Conservation (phyloP, 176 grass and related monocot species). For the Zoysia japonica region DNA sequence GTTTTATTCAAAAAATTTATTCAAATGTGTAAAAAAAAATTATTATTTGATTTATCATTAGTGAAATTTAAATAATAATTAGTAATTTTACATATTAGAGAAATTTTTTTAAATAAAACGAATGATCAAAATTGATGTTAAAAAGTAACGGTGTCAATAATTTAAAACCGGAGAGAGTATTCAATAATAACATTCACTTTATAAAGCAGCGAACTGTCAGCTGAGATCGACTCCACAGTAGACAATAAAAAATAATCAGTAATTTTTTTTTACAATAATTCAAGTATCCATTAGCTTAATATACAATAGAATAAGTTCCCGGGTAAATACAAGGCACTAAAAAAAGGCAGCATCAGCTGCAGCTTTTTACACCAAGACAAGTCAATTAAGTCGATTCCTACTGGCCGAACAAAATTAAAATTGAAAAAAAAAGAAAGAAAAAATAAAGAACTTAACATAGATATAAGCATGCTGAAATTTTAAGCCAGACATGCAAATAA, state of each 20-base stretch:
- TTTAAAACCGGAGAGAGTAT: too few relatives aligned
- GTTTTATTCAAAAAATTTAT: too few relatives aligned
- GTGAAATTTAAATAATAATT: too few relatives aligned
- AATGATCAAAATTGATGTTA: too few relatives aligned
- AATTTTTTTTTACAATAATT: neutral
- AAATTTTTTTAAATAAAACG: too few relatives aligned
- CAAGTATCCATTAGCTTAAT: conserved; percentile 8
- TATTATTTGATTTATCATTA: too few relatives aligned
- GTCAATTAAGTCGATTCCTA: neutral
- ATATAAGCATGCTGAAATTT: neutral
- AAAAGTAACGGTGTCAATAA: too few relatives aligned
- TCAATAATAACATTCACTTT: too few relatives aligned
- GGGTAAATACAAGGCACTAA: neutral
- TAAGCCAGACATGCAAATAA: neutral
- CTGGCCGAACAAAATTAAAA: conserved; percentile 3
- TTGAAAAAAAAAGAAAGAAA: neutral
- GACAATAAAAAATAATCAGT: neutral
- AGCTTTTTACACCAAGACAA: conserved; percentile 42
- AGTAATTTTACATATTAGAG: too few relatives aligned
- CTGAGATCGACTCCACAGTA: too few relatives aligned
- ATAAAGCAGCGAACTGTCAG: too few relatives aligned
- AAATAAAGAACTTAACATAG: neutral
- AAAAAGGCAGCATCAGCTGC: neutral
- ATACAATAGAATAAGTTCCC: conserved; percentile 19
- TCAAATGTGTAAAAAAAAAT: too few relatives aligned